phyloP scores from a whole-genome alignment of 768 basidiomycete genomes.

The Xerocomus spinulosus region DNA sequence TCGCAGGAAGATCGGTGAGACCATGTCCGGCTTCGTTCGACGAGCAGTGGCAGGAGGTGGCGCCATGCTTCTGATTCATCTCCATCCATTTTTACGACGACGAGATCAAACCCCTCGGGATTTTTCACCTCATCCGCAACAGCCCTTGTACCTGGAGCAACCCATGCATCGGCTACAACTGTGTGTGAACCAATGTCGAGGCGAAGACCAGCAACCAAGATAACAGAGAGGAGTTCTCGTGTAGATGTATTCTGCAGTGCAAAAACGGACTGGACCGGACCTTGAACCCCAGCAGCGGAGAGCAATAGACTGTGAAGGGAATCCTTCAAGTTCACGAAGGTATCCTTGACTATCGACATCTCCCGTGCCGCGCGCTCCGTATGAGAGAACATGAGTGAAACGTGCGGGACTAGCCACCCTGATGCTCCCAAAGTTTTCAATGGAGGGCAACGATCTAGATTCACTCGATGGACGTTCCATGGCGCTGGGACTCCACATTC shows the following conservation, averaged over 20 bases:
- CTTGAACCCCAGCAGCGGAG: slow-evolving; percentile 21
- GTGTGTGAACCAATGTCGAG: slow-evolving; percentile 49
- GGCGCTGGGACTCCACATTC: slow-evolving; percentile 8
- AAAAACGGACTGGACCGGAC: slow-evolving; percentile 17
- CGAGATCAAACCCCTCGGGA: slow-evolving; percentile 11
- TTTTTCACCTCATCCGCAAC: slow-evolving; percentile 1
- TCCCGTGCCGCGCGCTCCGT: slow-evolving; percentile 24
- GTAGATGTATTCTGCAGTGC: slow-evolving; percentile 14
- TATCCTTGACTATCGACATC: slow-evolving; percentile 12
- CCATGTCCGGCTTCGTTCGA: slow-evolving; percentile 55
- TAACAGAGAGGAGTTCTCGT: slow-evolving; percentile 31
- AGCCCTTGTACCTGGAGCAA: slow-evolving; percentile 34
- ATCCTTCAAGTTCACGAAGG: slow-evolving; percentile 32
- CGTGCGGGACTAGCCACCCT: slow-evolving; percentile 33
- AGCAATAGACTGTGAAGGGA: slow-evolving; percentile 29
- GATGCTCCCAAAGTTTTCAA: slow-evolving; percentile 20
- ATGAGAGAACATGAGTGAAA: slow-evolving; percentile 29
- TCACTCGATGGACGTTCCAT: slow-evolving; percentile 40
- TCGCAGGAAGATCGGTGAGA: slow-evolving; percentile 44
- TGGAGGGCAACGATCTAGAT: slow-evolving; percentile 32
- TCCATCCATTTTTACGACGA: slow-evolving; percentile 12
- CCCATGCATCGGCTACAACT: slow-evolving; percentile 46
- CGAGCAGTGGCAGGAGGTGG: slow-evolving; percentile 44
- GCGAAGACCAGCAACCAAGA: slow-evolving; percentile 45
- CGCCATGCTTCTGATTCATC: slow-evolving; percentile 40